Evolutionary conservation across 305 asterid genomes (phyloP).

Genomic region (Solanum hybrid): DNA sequence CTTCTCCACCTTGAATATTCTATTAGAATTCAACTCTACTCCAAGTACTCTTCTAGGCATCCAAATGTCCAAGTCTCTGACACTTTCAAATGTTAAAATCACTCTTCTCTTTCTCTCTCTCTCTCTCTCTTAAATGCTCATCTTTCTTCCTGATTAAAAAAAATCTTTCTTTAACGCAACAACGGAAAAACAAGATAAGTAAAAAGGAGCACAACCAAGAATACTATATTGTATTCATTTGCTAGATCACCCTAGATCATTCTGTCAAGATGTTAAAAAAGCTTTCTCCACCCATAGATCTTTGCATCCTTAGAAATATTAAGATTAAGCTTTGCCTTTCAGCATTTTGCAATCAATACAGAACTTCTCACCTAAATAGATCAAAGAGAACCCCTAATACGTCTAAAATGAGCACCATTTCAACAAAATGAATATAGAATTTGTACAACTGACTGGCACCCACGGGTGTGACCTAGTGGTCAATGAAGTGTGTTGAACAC

Average conservation of each 20-base stretch:
- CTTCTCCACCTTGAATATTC: neutral
- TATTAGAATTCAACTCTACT: neutral
- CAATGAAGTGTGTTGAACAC: neutral
- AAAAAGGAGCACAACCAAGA: neutral
- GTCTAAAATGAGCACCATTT: neutral
- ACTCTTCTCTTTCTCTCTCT: neutral
- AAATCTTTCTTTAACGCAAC: neutral
- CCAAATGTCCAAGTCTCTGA: neutral
- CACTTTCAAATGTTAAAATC: neutral
- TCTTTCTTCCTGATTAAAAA: neutral
- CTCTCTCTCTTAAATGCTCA: neutral
- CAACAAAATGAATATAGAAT: neutral
- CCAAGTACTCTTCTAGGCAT: neutral
- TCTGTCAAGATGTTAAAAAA: neutral
- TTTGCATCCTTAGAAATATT: neutral
- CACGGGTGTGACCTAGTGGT: neutral
- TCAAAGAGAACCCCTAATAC: neutral
- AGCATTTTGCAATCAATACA: neutral
- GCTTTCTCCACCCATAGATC: neutral
- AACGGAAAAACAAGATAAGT: neutral
- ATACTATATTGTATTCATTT: neutral
- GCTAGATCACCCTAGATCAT: neutral
- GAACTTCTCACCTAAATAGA: neutral
- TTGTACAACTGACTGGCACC: neutral
- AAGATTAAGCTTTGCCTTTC: neutral